Evolutionary conservation across 768 basidiomycete species (phyloP), one percentile per base, ranked within the genome.

Genomic region (Mycena capillaripes): DNA sequence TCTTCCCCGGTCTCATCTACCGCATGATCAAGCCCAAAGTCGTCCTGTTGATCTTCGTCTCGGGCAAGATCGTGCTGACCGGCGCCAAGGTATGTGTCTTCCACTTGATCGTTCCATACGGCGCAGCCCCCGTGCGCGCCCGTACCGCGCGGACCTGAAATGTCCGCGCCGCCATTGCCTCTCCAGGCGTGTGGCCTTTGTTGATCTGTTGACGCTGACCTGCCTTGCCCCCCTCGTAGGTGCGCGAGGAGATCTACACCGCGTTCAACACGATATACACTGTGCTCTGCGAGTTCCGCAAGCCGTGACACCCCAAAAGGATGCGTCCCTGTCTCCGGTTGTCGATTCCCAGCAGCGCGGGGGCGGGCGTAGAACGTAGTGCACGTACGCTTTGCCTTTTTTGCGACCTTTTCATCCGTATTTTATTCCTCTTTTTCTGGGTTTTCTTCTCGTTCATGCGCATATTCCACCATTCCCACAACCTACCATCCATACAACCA

Each of bases 21-120:
- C 95, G 97, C 77, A 99, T 99, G 98, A 94, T 98, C 85, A 98
- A 98, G 83, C 98, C 98, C 9, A 99, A 99, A 85, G 98, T 99
- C 74, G 98, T 99, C 46, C 86, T 99, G 48, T 89, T 99, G 61
- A 99, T 99, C 78, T 99, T 99, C 84, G 98, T 99, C 16, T 98
- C 97, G 29, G 98, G 98, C 36, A 99, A 99, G 88, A 99, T 99
- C 77, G 98, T 99, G 68, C 85, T 99, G 80, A 99, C 98, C 30
- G 98, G 98, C 81, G 98, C 98, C 36, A 99, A 99, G 93, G 98
- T 97, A 84, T 88, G 82, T 27, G 25, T 77, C 59, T 76, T 76
- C 75, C 69, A 76, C 69, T 78, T 57, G 66, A 69, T 64, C 68
- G 58, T 58, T 59, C 56, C 58, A 69, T 71, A 64, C 66, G 69